A percentile compares a stretch with the other conserved stretches of the same genome.
These are phyloP conservation scores for Nicotiana benthamiana DNA, from an alignment of 257 asterid species.

Conservation along the genomic window DNA sequence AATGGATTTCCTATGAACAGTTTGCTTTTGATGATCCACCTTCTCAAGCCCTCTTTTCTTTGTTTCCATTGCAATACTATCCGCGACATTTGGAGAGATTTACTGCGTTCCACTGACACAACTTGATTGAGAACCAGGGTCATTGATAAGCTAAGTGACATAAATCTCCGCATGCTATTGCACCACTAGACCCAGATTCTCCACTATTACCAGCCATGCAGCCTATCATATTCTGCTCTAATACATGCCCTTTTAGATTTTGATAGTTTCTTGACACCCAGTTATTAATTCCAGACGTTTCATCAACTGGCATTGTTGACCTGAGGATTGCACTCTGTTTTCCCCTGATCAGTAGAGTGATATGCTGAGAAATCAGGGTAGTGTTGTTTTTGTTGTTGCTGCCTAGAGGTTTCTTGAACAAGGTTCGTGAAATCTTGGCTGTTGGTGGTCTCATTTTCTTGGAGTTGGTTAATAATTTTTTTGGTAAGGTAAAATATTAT, in stretches of 20 bases:
- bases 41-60: slow-evolving; percentile 72
- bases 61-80: slow-evolving; percentile 37
- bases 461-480: slow-evolving; percentile 11
- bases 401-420: slow-evolving; percentile 31
- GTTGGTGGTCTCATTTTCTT: slow-evolving; percentile 24
- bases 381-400: slow-evolving; percentile 25
- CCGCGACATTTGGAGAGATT: slow-evolving; percentile 34
- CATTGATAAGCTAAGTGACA: slow-evolving; percentile 74
- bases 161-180: slow-evolving; percentile 61
- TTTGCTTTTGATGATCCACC: slow-evolving; percentile 47
- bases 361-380: slow-evolving; percentile 41
- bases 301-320: slow-evolving; percentile 35
- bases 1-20: slow-evolving; percentile 79
- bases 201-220: slow-evolving; percentile 28
- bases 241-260: slow-evolving; percentile 16
- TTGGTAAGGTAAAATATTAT: too few species aligned
- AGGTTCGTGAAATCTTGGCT: slow-evolving; percentile 37
- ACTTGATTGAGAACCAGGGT: slow-evolving; percentile 93
- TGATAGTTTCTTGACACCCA: slow-evolving; percentile 48
- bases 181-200: slow-evolving; percentile 30
- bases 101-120: slow-evolving; percentile 58
- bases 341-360: slow-evolving; percentile 24
- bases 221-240: slow-evolving; percentile 33
- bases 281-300: slow-evolving; percentile 35
- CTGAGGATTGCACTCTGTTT: slow-evolving; percentile 21